A percentile compares a stretch with the other conserved stretches of the same genome.
These are phyloP conservation scores for Cavenderia fasciculata DNA, from an alignment of 78 protist genomes.

Conservation along the genomic window DNA sequence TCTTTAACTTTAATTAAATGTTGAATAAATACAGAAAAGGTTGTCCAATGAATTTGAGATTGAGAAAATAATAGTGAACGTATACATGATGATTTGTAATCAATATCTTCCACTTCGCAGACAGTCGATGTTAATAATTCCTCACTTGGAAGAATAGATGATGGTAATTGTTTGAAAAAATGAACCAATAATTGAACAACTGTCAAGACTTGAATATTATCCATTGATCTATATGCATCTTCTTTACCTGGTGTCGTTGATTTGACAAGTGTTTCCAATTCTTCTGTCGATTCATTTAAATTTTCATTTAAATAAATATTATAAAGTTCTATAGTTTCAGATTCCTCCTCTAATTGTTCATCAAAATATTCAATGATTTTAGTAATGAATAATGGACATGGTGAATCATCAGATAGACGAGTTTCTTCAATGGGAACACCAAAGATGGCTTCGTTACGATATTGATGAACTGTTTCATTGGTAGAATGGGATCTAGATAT, in stretches of 20 bases:
- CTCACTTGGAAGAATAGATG: constrained; percentile 1
- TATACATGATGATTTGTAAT: constrained; percentile 15
- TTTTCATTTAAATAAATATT: no score
- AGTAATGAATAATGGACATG: constrained; percentile 24
- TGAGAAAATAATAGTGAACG: constrained; percentile 48
- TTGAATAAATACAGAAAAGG: background rate
- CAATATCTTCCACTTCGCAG: background rate
- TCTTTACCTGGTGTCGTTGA: constrained; percentile 48
- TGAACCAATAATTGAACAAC: constrained; percentile 27
- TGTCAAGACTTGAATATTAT: no score
- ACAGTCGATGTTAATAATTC: no score
- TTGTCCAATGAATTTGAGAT: constrained; percentile 37
- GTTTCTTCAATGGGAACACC: constrained; percentile 38
- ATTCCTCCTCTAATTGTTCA: no score
- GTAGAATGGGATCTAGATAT: constrained; percentile 7
- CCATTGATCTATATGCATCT: constrained; percentile 39
- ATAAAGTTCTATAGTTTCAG: no score
- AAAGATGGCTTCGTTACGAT: constrained; percentile 43
- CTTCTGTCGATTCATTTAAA: no score
- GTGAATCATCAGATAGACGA: constrained; percentile 28
- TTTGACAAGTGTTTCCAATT: background rate
- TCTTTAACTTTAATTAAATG: no score
- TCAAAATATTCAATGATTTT: background rate
- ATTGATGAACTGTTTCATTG: constrained; percentile 15
- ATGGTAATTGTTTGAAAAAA: constrained; percentile 35